These are phyloP conservation scores for Candida chauliodis DNA, from an alignment of 805 yeast genomes.

Conservation along the genomic window DNA sequence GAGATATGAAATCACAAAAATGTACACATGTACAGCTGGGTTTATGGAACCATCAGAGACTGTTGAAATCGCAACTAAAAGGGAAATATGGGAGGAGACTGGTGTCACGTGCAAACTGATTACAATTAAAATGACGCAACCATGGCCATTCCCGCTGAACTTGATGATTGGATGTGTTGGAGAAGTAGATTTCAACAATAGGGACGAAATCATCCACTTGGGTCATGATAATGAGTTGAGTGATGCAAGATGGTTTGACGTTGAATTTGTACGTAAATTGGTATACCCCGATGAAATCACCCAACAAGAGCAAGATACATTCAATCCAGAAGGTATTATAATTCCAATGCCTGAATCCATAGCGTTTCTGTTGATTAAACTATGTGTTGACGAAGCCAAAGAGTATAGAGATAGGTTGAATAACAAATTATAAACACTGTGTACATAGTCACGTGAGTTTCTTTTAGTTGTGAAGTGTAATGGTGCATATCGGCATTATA, in stretches of 20 bases:
- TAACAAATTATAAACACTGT: not conserved
- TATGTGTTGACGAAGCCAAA: conserved; percentile 29
- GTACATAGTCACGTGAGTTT: not conserved
- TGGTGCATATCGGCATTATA: not conserved
- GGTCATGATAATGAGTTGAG: conserved; percentile 82
- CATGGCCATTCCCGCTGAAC: conserved; percentile 97
- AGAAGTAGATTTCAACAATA: conserved; percentile 65
- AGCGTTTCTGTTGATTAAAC: conserved; percentile 42
- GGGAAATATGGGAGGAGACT: conserved; percentile 96
- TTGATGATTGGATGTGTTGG: conserved; percentile 92
- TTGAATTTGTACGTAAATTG: conserved; percentile 46
- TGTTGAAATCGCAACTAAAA: conserved; percentile 77
- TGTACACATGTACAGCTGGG: conserved; percentile 90
- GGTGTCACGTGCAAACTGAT: conserved; percentile 68
- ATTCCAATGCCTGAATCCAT: conserved; percentile 45
- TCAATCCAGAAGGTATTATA: conserved; percentile 33
- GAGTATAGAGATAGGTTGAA: not conserved
- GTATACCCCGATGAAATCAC: conserved; percentile 15
- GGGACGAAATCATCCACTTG: conserved; percentile 60
- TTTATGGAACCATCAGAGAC: conserved; percentile 95
- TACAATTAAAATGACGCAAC: conserved; percentile 70
- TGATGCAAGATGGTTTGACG: conserved; percentile 84
- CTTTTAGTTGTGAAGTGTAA: no score
- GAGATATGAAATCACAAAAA: conserved; percentile 48
- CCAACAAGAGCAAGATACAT: conserved; percentile 17